These are phyloP conservation scores for Tetrahymena elliotti DNA, from an alignment of 73 alveolate species.

Conservation along the genomic window DNA sequence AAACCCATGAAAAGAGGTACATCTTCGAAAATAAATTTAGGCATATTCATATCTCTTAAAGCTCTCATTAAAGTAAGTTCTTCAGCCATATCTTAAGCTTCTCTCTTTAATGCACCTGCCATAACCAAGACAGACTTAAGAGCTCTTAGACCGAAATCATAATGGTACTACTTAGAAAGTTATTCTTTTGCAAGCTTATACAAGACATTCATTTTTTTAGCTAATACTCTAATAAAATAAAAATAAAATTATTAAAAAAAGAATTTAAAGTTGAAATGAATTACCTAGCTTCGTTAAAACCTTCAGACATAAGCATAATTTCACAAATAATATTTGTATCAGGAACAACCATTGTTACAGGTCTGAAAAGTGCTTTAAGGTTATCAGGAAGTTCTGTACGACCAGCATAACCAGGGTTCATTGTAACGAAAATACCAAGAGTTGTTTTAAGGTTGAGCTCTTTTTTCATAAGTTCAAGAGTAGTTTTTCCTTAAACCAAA, in stretches of 20 bases:
- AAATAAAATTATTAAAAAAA: background rate
- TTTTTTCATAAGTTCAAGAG: conserved; percentile 87
- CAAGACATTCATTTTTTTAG: conserved; percentile 96
- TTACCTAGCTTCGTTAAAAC: conserved; percentile 91
- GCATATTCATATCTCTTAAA: conserved; percentile 98
- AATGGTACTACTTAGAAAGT: conserved; percentile 83
- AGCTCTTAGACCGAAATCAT: conserved; percentile 98
- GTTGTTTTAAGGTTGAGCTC: conserved; percentile 90
- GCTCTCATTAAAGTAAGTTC: conserved; percentile 99
- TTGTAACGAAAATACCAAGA: conserved; percentile 94
- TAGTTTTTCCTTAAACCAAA: conserved; percentile 64
- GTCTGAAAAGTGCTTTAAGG: conserved; percentile 97
- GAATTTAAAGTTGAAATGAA: background rate
- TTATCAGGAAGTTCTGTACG: conserved; percentile 99
- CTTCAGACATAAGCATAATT: conserved; percentile 98
- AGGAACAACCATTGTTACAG: conserved; percentile 99
- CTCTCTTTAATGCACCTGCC: conserved; percentile 97
- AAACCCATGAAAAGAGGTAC: conserved; percentile 92
- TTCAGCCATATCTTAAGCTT: conserved; percentile 87
- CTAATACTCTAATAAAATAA: conserved; percentile 40
- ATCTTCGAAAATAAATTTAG: conserved; percentile 98
- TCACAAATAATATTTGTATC: conserved; percentile 97
- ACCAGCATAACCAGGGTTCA: conserved; percentile 99
- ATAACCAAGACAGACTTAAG: conserved; percentile 96
- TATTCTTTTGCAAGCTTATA: conserved; percentile 94